phyloP scores from a whole-genome alignment of 106 monocot genomes.

The Amphibolis antarctica region DNA sequence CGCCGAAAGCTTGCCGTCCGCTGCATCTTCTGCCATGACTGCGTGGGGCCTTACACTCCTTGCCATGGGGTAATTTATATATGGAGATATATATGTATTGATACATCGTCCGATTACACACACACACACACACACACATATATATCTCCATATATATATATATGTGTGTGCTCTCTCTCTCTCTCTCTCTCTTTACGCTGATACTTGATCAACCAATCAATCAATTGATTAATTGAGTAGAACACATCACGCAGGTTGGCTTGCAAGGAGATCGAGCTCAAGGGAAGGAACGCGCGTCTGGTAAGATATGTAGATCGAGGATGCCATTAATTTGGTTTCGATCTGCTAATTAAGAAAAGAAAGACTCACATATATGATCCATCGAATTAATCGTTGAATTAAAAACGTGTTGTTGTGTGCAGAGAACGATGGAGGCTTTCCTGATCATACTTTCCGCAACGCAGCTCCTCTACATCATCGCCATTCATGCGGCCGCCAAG shows the following conservation, averaged over 20 bases:
- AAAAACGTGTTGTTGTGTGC: conserved; percentile 15
- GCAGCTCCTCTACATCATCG: conserved; percentile 51
- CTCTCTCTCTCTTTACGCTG: too few relatives aligned
- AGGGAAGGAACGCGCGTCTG: conserved; percentile 56
- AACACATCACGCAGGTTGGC: conserved; percentile 78
- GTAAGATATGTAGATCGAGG: conserved; percentile 9
- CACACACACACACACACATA: too few relatives aligned
- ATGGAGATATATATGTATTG: too few relatives aligned
- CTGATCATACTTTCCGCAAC: conserved; percentile 69
- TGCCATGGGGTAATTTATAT: conserved; percentile 51
- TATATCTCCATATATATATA: too few relatives aligned
- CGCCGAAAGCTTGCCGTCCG: conserved; percentile 46
- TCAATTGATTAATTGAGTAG: too few relatives aligned
- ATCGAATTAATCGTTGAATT: too few relatives aligned
- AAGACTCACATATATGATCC: too few relatives aligned
- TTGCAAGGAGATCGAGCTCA: conserved; percentile 58
- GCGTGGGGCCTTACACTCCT: conserved; percentile 77
- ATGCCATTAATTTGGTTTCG: background rate
- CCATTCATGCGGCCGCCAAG: conserved; percentile 31
- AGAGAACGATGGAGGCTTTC: conserved; percentile 88
- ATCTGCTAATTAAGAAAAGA: too few relatives aligned
- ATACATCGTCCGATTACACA: too few relatives aligned
- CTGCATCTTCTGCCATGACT: conserved; percentile 39
- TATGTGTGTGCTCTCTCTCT: too few relatives aligned
- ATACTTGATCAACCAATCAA: background rate